phyloP scores from a whole-genome alignment of 768 basidiomycete species.

The Mycena amicta region DNA sequence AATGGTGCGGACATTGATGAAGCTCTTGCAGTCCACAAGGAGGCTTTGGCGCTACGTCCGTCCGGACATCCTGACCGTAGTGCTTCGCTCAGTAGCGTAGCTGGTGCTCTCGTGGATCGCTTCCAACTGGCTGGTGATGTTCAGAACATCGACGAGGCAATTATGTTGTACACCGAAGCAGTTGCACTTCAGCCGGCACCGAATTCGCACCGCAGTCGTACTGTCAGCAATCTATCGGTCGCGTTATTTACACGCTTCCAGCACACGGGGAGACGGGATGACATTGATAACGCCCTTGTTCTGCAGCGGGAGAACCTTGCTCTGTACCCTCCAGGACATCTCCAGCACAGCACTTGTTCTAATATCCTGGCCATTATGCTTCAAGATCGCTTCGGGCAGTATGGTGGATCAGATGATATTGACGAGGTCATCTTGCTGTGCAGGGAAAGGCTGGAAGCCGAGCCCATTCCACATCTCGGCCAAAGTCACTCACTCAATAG shows the following conservation, averaged over 20 bases:
- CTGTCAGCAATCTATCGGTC: not conserved
- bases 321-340: constrained; percentile 5
- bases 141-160: constrained; percentile 27
- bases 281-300: not conserved
- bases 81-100: constrained; percentile 17
- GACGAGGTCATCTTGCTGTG: constrained; percentile 21
- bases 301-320: constrained; percentile 8
- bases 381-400: constrained; percentile 22
- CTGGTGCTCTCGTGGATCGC: constrained; percentile 21
- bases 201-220: constrained; percentile 6
- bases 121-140: constrained; percentile 28
- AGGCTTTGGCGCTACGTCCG: constrained; percentile 12
- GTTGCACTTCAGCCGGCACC: constrained; percentile 3
- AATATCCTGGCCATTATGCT: constrained; percentile 17
- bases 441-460: not conserved
- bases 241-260: not conserved
- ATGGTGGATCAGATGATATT: constrained; percentile 20
- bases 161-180: constrained; percentile 24
- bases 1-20: constrained; percentile 18
- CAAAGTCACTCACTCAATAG: not conserved
- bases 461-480: too few species aligned
- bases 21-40: constrained; percentile 18
- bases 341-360: constrained; percentile 6
- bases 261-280: not conserved
- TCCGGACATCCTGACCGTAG: constrained; percentile 5